Base-by-base conservation (phyloP, 768 basidiomycete genomes). In the Rickenella mellea region DNA sequence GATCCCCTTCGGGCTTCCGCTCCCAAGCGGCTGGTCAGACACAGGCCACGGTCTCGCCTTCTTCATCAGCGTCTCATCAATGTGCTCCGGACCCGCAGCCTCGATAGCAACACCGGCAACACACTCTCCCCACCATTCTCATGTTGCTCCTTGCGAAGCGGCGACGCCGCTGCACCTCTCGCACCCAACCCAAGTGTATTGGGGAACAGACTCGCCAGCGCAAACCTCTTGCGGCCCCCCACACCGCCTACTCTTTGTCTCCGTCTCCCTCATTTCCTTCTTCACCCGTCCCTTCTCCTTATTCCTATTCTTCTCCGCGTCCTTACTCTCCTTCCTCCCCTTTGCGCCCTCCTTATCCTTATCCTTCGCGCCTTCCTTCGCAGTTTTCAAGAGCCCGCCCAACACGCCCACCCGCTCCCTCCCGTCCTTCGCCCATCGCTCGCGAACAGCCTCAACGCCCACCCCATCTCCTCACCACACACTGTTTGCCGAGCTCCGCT, bases 121-220 rank as follows among this genome's bases (percentile, higher is more conserved):
- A 17, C 25, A 14, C 14, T 15, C 6, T 15, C 25, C 15, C 44
- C 48, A 36, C 49, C 45, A 12, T 25, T 6, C 24, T 55, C 43
- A n/a, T 48, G 37, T 50, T 55, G 11, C n/a, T n/a, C n/a, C n/a
- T n/a, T n/a, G n/a, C n/a, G n/a, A n/a, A n/a, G n/a, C n/a, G n/a
- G n/a, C n/a, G n/a, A n/a, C n/a, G 55, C 50, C n/a, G n/a, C n/a
- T n/a, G n/a, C n/a, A n/a, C n/a, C n/a, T n/a, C n/a, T n/a, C n/a
- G n/a, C n/a, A n/a, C n/a, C n/a, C n/a, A n/a, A n/a, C n/a, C n/a
- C n/a, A 1, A 39, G 38, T 5, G 48, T 46, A 17, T 71, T 69
- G 0, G 78, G 74, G 61, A 86, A 86, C 29, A 88, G 66, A 27
- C 77, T 72, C 9, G 63, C 61, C 24, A 85, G 52, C 0, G 75